Evolutionary conservation across 257 asterid genomes (phyloP).

Genomic region (Hygrophila difformis): DNA sequence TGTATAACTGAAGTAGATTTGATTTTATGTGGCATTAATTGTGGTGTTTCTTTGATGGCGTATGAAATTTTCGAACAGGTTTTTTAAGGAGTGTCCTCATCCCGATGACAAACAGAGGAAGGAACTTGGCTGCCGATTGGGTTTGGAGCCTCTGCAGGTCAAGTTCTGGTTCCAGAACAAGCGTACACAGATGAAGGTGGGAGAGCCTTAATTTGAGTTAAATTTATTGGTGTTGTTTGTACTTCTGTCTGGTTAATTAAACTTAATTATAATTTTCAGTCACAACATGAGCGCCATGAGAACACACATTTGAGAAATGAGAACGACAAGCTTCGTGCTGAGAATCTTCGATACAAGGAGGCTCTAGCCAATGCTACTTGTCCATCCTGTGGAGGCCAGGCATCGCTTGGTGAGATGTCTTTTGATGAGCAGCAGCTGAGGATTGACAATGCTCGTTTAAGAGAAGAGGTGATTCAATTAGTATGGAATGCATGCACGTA

Average conservation of each 20-base stretch:
- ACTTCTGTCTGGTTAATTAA: too few species aligned
- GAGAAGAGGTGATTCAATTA: slow-evolving; percentile 96
- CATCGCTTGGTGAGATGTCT: slow-evolving; percentile 73
- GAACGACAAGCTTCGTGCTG: slow-evolving; percentile 67
- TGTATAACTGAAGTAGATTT: too few species aligned
- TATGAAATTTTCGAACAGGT: slow-evolving; percentile 19
- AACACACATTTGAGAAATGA: slow-evolving; percentile 51
- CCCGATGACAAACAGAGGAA: slow-evolving; percentile 64
- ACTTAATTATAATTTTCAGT: slow-evolving; percentile 19
- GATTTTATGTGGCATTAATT: too few species aligned
- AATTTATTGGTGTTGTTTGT: neutral
- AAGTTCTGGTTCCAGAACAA: slow-evolving; percentile 67
- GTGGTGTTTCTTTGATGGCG: too few species aligned
- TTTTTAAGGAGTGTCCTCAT: slow-evolving; percentile 56
- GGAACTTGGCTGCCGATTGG: slow-evolving; percentile 43
- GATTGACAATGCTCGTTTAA: slow-evolving; percentile 58
- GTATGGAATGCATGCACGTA: too few species aligned
- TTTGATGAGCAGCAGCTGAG: slow-evolving; percentile 69
- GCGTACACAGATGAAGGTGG: slow-evolving; percentile 58
- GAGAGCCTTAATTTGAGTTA: too few species aligned
- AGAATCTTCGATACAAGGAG: slow-evolving; percentile 58
- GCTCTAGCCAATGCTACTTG: slow-evolving; percentile 66
- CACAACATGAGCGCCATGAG: slow-evolving; percentile 77
- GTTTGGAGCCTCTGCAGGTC: slow-evolving; percentile 44
- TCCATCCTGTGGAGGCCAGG: slow-evolving; percentile 78